Evolutionary conservation across 2,329 filamentous ascomycete genomes (phyloP), one percentile per base, ranked within the genome.

Genomic region (Aspergillus japonicus): DNA sequence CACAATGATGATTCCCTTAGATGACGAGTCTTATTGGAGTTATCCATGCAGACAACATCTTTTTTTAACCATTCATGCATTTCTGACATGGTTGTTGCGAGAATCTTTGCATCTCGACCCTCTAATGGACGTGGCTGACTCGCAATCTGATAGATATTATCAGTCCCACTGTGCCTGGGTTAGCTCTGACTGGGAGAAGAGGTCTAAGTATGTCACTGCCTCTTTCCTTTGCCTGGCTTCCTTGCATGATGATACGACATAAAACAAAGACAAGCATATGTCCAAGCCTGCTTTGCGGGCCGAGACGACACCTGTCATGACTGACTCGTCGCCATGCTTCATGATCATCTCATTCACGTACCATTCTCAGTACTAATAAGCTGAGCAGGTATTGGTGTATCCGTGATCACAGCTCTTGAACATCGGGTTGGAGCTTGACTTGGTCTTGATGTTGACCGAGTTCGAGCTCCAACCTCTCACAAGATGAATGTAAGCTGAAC

Each of bases 251-350:
- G 91, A 95, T 84, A 83, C 78, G 86, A 92, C 89, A 85, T 83
- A 81, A 83, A 85, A 78, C 80, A 89, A 87, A 86, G 91, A 96
- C 92, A 96, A 96, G 91, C 91, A 96, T 96, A 96, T 96, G 91
- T 96, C 92, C 84, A 88, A 96, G 92, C 87, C 66, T 67, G 69
- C 71, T 70, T 71, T 66, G 71, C 71, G 69, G 71, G 71, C 72
- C 58, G 78, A 80, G 82, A 84, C 80, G 82, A 84, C 67, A 80
- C 73, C 74, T 77, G 83, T 80, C 76, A 72, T 75, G 71, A 75
- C 81, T 82, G 78, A 80, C 74, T 67, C 70, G 71, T 73, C 73
- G 57, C 59, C 54, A 73, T 51, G 62, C 59, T 62, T 59, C 51
- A 60, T 56, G 52, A 64, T 58, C 14, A 33, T 50, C 53, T 54